Percentiles rank a stretch among this genome's conserved stretches.
Conservation (phyloP, 345 rosid genomes). For the Aethionema arabicum region DNA sequence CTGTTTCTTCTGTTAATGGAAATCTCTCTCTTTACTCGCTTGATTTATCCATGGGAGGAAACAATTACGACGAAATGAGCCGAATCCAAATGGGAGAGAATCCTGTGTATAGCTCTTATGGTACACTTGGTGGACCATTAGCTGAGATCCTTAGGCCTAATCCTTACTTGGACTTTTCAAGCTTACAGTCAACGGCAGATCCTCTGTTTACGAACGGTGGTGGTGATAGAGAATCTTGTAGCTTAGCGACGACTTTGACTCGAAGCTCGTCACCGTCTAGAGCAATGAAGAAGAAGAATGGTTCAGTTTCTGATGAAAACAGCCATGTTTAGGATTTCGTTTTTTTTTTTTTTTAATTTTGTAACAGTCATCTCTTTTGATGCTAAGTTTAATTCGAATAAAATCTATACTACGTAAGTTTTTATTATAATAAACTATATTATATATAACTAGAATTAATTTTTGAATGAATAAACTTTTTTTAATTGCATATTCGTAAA, state of each 20-base stretch:
- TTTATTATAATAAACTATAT: too few species aligned
- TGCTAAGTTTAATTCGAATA: too few species aligned
- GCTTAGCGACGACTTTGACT: slow-evolving; percentile 28
- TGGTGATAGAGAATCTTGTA: slow-evolving; percentile 31
- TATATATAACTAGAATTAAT: too few species aligned
- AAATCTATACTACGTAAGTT: too few species aligned
- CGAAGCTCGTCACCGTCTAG: slow-evolving; percentile 60
- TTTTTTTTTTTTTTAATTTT: too few species aligned
- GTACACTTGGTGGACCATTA: slow-evolving; percentile 69
- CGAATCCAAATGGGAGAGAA: slow-evolving; percentile 41
- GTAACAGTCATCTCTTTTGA: too few species aligned
- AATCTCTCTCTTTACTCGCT: slow-evolving; percentile 47
- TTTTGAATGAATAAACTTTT: too few species aligned
- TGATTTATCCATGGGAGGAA: slow-evolving; percentile 55
- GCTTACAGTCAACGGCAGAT: slow-evolving; percentile 14
- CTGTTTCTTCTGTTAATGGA: slow-evolving; percentile 42
- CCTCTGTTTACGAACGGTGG: slow-evolving; percentile 30
- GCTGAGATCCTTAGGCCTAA: slow-evolving; percentile 64
- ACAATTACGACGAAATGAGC: slow-evolving; percentile 38
- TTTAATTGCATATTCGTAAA: too few species aligned
- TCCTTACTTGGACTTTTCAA: slow-evolving; percentile 16
- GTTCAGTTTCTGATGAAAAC: slow-evolving; percentile 67
- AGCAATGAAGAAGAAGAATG: slow-evolving; percentile 47
- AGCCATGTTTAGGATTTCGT: slow-evolving; percentile 42
- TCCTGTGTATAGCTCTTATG: slow-evolving; percentile 29